Evolutionary conservation across 768 basidiomycete species (phyloP).

Genomic region (Panaeolus papilionaceus): DNA sequence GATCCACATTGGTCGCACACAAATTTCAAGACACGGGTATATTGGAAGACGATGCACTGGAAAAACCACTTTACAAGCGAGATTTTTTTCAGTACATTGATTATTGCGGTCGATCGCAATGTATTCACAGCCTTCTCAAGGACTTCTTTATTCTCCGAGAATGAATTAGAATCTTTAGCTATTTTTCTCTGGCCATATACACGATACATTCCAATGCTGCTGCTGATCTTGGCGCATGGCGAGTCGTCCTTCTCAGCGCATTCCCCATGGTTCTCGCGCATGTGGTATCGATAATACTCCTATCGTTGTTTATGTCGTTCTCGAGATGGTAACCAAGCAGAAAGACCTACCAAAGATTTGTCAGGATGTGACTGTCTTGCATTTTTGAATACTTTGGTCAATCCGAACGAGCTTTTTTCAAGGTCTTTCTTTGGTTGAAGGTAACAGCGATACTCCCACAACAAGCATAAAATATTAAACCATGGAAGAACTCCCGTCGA

Average conservation of each 20-base stretch:
- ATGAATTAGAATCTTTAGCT: background rate
- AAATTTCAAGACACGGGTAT: background rate
- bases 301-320: background rate
- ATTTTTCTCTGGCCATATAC: background rate
- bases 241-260: background rate
- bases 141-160: conserved; percentile 4
- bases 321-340: background rate
- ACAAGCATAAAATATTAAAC: too few species aligned
- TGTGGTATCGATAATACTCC: background rate
- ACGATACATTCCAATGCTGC: background rate
- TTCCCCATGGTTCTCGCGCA: conserved; percentile 3
- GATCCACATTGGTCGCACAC: too few species aligned
- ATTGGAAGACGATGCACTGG: background rate
- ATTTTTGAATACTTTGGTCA: background rate
- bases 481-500: too few species aligned
- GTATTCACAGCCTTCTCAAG: background rate
- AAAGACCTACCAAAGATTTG: background rate
- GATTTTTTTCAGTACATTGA: background rate
- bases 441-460: too few species aligned
- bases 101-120: background rate
- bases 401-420: too few species aligned
- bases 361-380: background rate
- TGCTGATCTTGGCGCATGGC: background rate
- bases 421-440: too few species aligned
- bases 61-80: background rate